Conservation (phyloP, 2,329 filamentous ascomycete genomes). For the Acrocalymma vagum region DNA sequence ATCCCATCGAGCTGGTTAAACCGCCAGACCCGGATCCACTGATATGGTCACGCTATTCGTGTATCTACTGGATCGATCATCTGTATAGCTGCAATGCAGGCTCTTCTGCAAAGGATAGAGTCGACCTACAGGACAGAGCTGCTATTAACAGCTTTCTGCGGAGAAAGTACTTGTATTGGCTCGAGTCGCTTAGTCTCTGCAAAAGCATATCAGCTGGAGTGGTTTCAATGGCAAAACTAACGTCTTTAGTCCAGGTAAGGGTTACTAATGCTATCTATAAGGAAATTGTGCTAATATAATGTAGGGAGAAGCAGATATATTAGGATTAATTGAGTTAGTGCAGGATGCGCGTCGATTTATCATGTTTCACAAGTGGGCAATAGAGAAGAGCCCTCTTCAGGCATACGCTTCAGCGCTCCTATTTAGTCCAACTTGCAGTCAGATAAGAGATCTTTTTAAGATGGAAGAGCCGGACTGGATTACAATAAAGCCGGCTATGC, state of each 20-base stretch:
- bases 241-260: slow-evolving; percentile 7
- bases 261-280: neutral
- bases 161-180: slow-evolving; percentile 17
- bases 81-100: slow-evolving; percentile 26
- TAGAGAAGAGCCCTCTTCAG: slow-evolving; percentile 18
- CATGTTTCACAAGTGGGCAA: slow-evolving; percentile 10
- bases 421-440: slow-evolving; percentile 18
- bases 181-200: slow-evolving; percentile 14
- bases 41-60: slow-evolving; percentile 30
- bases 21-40: slow-evolving; percentile 33
- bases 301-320: no score
- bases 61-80: slow-evolving; percentile 46
- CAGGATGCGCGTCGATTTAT: slow-evolving; percentile 24
- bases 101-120: slow-evolving; percentile 1
- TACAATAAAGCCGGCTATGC: slow-evolving; percentile 12
- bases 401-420: slow-evolving; percentile 26
- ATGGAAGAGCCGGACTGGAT: slow-evolving; percentile 18
- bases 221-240: slow-evolving; percentile 11
- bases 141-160: slow-evolving; percentile 10
- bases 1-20: slow-evolving; percentile 22
- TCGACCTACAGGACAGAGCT: slow-evolving; percentile 3
- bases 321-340: no score
- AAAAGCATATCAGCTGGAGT: slow-evolving; percentile 10
- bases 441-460: slow-evolving; percentile 17
- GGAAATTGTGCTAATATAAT: no score